Conservation (phyloP, 1,284 basidiomycete species). For the Apiotrichum sp. region DNA sequence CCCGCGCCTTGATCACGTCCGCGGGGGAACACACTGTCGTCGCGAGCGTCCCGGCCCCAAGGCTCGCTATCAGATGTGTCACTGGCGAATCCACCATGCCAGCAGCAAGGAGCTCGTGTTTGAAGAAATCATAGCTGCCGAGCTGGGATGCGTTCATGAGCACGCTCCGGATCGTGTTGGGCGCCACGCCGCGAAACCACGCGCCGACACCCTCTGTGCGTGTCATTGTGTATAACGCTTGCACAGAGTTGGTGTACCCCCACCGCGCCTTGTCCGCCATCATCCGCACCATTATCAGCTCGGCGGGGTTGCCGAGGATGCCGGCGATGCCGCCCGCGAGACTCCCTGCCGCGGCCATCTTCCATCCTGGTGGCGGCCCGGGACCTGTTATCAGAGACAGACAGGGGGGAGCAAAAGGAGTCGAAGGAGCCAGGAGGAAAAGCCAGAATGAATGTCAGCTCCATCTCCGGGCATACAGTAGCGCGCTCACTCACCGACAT, state of each 20-base stretch:
- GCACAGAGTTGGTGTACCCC: slow-evolving; percentile 79
- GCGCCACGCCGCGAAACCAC: slow-evolving; percentile 69
- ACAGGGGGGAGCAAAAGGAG: background rate
- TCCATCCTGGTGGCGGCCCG: slow-evolving; percentile 61
- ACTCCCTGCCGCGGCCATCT: slow-evolving; percentile 66
- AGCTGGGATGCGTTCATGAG: slow-evolving; percentile 90
- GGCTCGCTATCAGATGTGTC: slow-evolving; percentile 76
- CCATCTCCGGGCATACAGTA: background rate
- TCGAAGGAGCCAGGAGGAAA: background rate
- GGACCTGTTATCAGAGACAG: slow-evolving; percentile 17
- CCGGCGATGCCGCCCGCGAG: slow-evolving; percentile 74
- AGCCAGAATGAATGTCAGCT: too few relatives aligned
- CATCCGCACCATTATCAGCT: slow-evolving; percentile 76
- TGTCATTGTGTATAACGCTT: slow-evolving; percentile 79
- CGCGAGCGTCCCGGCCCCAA: slow-evolving; percentile 81
- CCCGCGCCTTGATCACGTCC: slow-evolving; percentile 75
- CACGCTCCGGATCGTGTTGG: slow-evolving; percentile 77
- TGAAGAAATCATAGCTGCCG: slow-evolving; percentile 87
- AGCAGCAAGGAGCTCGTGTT: slow-evolving; percentile 65
- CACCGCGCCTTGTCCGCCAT: slow-evolving; percentile 85
- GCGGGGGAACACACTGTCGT: slow-evolving; percentile 91
- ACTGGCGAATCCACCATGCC: slow-evolving; percentile 69
- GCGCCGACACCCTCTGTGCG: slow-evolving; percentile 71
- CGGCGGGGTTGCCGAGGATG: slow-evolving; percentile 77
- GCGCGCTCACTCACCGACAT: slow-evolving; percentile 50